A percentile compares a stretch with the other conserved stretches of the same genome.
Conservation (phyloP, 1,139 yeast genomes). For the Trichomonascaceae sp. region DNA sequence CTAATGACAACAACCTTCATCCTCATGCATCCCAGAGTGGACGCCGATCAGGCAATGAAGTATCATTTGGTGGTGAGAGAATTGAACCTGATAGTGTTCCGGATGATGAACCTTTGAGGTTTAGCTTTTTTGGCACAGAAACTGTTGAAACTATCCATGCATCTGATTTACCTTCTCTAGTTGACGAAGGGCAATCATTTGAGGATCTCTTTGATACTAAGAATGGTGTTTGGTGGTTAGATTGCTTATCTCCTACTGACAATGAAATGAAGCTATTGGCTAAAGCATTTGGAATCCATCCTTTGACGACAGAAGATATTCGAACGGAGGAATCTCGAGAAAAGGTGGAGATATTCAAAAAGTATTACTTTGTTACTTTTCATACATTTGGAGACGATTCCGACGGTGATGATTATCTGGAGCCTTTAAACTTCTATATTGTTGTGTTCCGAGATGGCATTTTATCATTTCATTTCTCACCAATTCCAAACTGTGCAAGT, state of each 20-base stretch:
- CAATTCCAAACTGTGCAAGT: slow-evolving; percentile 74
- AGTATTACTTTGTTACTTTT: slow-evolving; percentile 87
- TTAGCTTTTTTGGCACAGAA: slow-evolving; percentile 75
- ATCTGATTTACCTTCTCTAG: slow-evolving; percentile 72
- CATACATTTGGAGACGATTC: slow-evolving; percentile 74
- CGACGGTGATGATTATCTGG: slow-evolving; percentile 70
- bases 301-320: slow-evolving; percentile 92
- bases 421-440: slow-evolving; percentile 81
- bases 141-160: slow-evolving; percentile 86
- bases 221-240: slow-evolving; percentile 75
- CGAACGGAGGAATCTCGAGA: slow-evolving; percentile 90
- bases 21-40: background rate
- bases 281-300: slow-evolving; percentile 90
- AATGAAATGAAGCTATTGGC: slow-evolving; percentile 90
- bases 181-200: slow-evolving; percentile 58
- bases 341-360: slow-evolving; percentile 84
- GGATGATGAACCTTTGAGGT: slow-evolving; percentile 40
- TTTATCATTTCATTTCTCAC: slow-evolving; percentile 78
- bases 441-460: slow-evolving; percentile 85
- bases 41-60: slow-evolving; percentile 1
- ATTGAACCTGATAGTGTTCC: slow-evolving; percentile 1
- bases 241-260: slow-evolving; percentile 87
- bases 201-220: slow-evolving; percentile 56
- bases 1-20: background rate
- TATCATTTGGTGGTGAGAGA: slow-evolving; percentile 2